Evolutionary conservation across 805 yeast species (phyloP), one percentile per base, ranked within the genome.

Genomic region (Wickerhamomyces bovis): DNA sequence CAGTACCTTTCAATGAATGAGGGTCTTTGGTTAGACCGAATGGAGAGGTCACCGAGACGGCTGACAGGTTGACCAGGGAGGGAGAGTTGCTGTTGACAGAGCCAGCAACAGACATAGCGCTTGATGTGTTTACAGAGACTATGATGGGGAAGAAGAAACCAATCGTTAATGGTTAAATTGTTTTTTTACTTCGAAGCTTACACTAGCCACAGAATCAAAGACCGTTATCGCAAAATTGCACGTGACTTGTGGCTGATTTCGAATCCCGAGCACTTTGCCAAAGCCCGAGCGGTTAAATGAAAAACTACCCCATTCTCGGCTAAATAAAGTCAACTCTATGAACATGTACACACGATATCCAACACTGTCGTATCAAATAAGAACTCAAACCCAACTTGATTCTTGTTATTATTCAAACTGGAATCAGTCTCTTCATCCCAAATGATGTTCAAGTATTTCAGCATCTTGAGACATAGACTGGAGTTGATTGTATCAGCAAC

Each of bases 11-110:
- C 40, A 81, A 58, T 33, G 70, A 65, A 44, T 66, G 65, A 9
- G 85, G 84, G 58, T 81, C 84, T 19, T 74, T 67, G n/a, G 80
- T 72, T 20, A 77, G 55, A 9, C 85, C 88, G 61, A 82, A 83
- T 9, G 89, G 88, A 42, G 74, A 65, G 26, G 68, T 63, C 31
- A 61, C 54, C 13, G 72, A 67, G 19, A 75, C 72, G 25, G 72
- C 64, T 12, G 72, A 63, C 31, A 68, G 54, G 49, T 58, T 57
- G 15, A 57, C 49, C n/a, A 55, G 50, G 13, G 55, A 46, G 1
- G 53, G 52, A 2, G 58, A 47, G 40, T 35, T 44, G 39, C 55
- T 56, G 43, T 49, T 42, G 28, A 55, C 25, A n/a, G 60, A 55
- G 23, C 52, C 61, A 30, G 55, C 45, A 15, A 51, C 48, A 11